Evolutionary conservation across 2,329 filamentous ascomycete species (phyloP).

Genomic region (Xylaria sp.): DNA sequence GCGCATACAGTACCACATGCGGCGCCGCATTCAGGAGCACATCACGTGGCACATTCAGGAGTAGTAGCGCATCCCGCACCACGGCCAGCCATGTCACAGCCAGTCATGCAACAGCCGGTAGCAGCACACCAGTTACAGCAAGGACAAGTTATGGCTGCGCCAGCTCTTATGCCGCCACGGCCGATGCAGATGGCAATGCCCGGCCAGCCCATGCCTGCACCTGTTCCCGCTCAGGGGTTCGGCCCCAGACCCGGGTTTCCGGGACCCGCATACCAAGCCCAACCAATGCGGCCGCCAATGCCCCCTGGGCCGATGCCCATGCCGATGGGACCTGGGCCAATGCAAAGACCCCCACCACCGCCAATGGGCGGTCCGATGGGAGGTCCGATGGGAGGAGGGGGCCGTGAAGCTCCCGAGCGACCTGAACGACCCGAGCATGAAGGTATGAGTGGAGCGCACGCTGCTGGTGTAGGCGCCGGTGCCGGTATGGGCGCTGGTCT

Average conservation of each 20-base stretch:
- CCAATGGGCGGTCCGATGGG: conserved; percentile 26
- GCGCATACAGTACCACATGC: conserved; percentile 1
- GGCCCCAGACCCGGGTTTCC: conserved; percentile 21
- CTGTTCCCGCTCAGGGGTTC: conserved; percentile 3
- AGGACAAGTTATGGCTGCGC: neutral
- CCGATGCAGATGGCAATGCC: conserved; percentile 28
- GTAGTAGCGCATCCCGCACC: conserved; percentile 1
- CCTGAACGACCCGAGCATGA: conserved; percentile 27
- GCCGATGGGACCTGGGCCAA: conserved; percentile 13
- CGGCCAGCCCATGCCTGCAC: conserved; percentile 13
- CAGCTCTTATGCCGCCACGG: conserved; percentile 6
- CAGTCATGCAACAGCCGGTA: conserved; percentile 1
- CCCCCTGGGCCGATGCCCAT: neutral
- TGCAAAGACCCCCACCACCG: conserved; percentile 16
- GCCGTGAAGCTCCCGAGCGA: conserved; percentile 17
- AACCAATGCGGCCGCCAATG: conserved; percentile 23
- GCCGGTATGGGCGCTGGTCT: neutral
- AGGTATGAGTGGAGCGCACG: conserved; percentile 21
- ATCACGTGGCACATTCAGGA: neutral
- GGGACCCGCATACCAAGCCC: conserved; percentile 14
- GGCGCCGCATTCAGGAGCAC: conserved; percentile 1
- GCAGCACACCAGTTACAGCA: conserved; percentile 7
- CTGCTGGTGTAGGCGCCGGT: conserved; percentile 4
- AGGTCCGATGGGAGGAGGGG: conserved; percentile 18
- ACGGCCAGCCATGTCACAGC: conserved; percentile 2